phyloP scores from a whole-genome alignment of 2,329 filamentous ascomycete genomes.

The Sporothrix mexicana region DNA sequence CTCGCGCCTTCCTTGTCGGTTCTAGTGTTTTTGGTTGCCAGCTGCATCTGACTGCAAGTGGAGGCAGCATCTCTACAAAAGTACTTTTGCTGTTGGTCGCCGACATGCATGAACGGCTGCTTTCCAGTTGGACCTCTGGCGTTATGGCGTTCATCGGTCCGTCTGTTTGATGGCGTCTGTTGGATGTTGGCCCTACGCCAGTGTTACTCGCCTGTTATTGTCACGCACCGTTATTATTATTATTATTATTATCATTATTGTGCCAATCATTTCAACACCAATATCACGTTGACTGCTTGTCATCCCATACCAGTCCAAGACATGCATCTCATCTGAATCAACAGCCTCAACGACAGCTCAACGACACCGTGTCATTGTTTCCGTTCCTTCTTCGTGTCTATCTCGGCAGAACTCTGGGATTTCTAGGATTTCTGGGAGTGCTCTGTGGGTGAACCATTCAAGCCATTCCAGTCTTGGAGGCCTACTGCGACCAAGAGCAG shows the following conservation, averaged over 20 bases:
- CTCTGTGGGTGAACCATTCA: background rate
- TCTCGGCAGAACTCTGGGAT: constrained; percentile 30
- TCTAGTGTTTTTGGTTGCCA: constrained; percentile 13
- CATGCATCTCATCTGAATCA: background rate
- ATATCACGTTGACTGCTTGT: too few relatives aligned
- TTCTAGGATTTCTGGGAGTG: too few relatives aligned
- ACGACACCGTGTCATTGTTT: constrained; percentile 18
- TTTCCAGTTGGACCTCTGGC: background rate
- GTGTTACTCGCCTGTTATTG: constrained; percentile 1
- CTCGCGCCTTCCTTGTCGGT: constrained; percentile 23
- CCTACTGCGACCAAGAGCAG: background rate
- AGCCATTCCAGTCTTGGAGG: constrained; percentile 5
- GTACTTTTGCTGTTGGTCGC: background rate
- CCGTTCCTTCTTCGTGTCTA: constrained; percentile 31
- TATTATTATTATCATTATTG: background rate
- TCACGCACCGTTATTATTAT: background rate
- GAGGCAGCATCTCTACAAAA: background rate
- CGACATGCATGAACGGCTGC: constrained; percentile 5
- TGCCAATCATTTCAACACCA: background rate
- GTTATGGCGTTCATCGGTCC: background rate
- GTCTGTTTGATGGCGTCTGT: background rate
- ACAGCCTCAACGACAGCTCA: background rate
- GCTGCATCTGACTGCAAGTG: background rate
- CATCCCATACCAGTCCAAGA: constrained; percentile 26
- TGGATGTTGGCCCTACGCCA: constrained; percentile 1